Base-by-base conservation (phyloP, 2,329 filamentous ascomycete species). In the Alternaria novae-zelandiae region DNA sequence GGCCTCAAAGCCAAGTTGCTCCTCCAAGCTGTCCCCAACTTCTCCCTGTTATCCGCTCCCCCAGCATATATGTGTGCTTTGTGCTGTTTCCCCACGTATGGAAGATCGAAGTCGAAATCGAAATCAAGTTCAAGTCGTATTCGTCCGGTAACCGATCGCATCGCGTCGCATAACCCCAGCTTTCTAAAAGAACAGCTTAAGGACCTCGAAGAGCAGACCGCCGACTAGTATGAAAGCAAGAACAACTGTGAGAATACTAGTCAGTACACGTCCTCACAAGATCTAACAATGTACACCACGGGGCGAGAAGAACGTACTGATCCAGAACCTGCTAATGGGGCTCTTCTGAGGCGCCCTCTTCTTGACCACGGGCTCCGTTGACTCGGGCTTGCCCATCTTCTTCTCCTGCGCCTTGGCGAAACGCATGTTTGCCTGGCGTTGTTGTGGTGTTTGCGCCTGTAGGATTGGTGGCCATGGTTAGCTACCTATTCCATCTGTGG, bases 401-500 rank as follows among this genome's bases (percentile, higher is more conserved):
- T 85, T 83, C 78, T 91, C 89, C 79, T 95, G 89, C 57, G 87
- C 86, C 79, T 90, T 90, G 70, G 86, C 89, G 82, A 93, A 96
- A 82, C 91, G 91, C 76, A 88, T 88, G 84, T 96, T 96, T 67
- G 90, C 89, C 76, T 89, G 89, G 80, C 92, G 90, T 85, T 96
- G 93, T 81, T 93, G 88, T 72, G 90, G 92, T 71, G 92, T 96
- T 90, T 95, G 92, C 72, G 89, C 91, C 91, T 94, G 59, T 17
- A 41, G 15, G 8, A 41, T 25, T 30, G 32, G 23, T 25, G 6
- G 2, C 25, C 2, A 23, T 45, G 49, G 26, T 41, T 36, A 20
- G n/a, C 17, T 26, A 21, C 5, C 4, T 32, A 13, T 43, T 20
- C 10, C 32, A 8, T 30, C n/a, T 23, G 36, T 41, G 3, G 36